Conservation (phyloP, 352 stramenopile genomes). For the Phytopythium mirpurense region DNA sequence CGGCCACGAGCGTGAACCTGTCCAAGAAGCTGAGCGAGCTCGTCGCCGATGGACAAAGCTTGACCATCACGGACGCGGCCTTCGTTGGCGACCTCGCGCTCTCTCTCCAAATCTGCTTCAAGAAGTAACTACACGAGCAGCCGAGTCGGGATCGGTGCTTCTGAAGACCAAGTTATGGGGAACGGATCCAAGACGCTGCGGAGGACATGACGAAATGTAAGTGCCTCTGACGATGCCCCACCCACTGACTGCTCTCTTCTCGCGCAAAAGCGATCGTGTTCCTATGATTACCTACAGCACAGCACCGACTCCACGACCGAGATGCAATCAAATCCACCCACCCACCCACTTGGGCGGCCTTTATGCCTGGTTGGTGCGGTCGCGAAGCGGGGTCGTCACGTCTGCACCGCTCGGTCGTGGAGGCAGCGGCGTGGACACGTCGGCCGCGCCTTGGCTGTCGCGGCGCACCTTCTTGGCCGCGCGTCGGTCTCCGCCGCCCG, state of each 20-base stretch:
- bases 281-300: slow-evolving; percentile 1
- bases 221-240: neutral
- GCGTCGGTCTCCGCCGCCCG: slow-evolving; percentile 11
- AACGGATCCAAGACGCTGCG: too few species aligned
- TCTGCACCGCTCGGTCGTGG: slow-evolving; percentile 10
- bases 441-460: slow-evolving; percentile 23
- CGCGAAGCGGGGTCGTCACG: slow-evolving; percentile 25
- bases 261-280: neutral
- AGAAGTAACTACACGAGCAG: slow-evolving; percentile 7
- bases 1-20: slow-evolving; percentile 90
- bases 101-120: slow-evolving; percentile 58
- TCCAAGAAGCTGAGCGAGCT: slow-evolving; percentile 87
- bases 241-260: neutral
- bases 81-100: slow-evolving; percentile 83
- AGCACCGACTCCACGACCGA: neutral
- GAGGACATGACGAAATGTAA: too few species aligned
- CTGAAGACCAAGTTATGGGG: neutral
- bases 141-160: neutral
- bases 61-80: slow-evolving; percentile 94
- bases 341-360: too few species aligned
- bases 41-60: slow-evolving; percentile 79
- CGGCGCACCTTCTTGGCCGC: slow-evolving; percentile 27
- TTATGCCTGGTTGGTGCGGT: slow-evolving; percentile 38
- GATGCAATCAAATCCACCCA: too few species aligned
- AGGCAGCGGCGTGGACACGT: slow-evolving; percentile 14